A percentile compares a stretch with the other conserved stretches of the same genome.
Evolutionary conservation across 306 rosid genomes (phyloP).

Genomic region (Crotalaria pallida): DNA sequence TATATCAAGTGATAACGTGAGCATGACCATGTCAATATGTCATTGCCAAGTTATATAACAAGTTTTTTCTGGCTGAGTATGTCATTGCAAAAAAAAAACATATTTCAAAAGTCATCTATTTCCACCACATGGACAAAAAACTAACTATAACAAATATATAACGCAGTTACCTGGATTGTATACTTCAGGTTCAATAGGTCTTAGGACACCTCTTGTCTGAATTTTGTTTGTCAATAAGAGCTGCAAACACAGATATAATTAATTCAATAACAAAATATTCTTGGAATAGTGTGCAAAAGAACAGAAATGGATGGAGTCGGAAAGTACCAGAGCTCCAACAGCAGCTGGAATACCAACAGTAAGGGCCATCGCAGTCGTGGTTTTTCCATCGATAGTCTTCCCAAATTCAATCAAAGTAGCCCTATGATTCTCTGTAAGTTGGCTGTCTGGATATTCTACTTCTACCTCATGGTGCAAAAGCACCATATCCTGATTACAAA

Average conservation of each 20-base stretch:
- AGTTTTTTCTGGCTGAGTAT: not conserved
- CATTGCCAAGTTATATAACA: not conserved
- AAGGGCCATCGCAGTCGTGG: constrained; percentile 83
- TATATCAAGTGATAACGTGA: too few species aligned
- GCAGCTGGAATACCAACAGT: constrained; percentile 91
- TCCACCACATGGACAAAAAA: not conserved
- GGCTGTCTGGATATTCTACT: constrained; percentile 57
- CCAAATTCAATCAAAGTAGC: constrained; percentile 93
- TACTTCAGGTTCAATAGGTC: constrained; percentile 78
- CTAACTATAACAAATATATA: constrained; percentile 3
- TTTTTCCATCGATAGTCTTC: constrained; percentile 46
- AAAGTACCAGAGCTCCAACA: constrained; percentile 82
- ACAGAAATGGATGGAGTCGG: not conserved
- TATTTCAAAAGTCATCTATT: not conserved
- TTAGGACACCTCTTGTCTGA: constrained; percentile 84
- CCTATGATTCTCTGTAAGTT: constrained; percentile 52
- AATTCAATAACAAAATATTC: constrained; percentile 7
- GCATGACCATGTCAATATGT: not conserved
- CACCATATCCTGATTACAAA: constrained; percentile 83
- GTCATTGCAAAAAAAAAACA: not conserved
- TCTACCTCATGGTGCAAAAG: constrained; percentile 90
- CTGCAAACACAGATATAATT: constrained; percentile 37
- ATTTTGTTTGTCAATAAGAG: constrained; percentile 78
- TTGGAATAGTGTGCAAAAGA: constrained; percentile 10
- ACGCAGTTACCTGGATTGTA: constrained; percentile 63